These are phyloP conservation scores for Acanthamoeba triangularis DNA, from an alignment of 208 protist species.

Conservation along the genomic window DNA sequence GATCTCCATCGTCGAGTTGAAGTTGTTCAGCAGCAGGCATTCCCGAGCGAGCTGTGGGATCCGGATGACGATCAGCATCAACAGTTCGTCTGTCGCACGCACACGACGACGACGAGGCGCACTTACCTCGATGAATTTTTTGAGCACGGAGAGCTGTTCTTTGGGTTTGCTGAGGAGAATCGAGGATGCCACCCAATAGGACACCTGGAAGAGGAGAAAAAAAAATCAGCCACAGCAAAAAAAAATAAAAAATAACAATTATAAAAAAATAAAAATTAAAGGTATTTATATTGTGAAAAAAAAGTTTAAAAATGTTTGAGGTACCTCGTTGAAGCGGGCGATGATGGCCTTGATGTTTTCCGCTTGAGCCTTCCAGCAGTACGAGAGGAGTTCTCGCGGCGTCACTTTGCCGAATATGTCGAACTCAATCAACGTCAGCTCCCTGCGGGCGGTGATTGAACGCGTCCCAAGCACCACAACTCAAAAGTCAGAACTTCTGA, in stretches of 20 bases:
- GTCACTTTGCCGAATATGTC: constrained; percentile 48
- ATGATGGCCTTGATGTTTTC: constrained; percentile 53
- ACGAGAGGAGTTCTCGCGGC: constrained; percentile 31
- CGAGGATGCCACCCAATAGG: constrained; percentile 34
- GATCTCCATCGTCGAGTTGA: constrained; percentile 67
- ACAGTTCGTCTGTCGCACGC: background rate
- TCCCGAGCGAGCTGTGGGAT: constrained; percentile 23
- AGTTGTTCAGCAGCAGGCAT: constrained; percentile 51
- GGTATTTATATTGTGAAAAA: background rate
- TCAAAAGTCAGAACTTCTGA: no score
- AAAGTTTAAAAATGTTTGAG: background rate
- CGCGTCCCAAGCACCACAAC: no score
- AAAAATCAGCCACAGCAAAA: background rate
- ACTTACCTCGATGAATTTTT: constrained; percentile 45
- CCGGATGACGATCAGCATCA: background rate
- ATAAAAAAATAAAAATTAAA: no score
- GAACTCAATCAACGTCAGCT: constrained; percentile 61
- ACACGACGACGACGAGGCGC: background rate
- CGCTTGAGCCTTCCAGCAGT: constrained; percentile 26
- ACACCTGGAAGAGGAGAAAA: background rate
- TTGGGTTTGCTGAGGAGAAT: constrained; percentile 55
- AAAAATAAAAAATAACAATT: background rate
- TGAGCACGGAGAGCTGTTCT: constrained; percentile 7
- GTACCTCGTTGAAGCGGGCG: constrained; percentile 14
- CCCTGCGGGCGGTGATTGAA: background rate